Percentiles rank a stretch among this genome's conserved stretches.
phyloP scores from a whole-genome alignment of 1,139 yeast species.

The Geotrichum europaeum region DNA sequence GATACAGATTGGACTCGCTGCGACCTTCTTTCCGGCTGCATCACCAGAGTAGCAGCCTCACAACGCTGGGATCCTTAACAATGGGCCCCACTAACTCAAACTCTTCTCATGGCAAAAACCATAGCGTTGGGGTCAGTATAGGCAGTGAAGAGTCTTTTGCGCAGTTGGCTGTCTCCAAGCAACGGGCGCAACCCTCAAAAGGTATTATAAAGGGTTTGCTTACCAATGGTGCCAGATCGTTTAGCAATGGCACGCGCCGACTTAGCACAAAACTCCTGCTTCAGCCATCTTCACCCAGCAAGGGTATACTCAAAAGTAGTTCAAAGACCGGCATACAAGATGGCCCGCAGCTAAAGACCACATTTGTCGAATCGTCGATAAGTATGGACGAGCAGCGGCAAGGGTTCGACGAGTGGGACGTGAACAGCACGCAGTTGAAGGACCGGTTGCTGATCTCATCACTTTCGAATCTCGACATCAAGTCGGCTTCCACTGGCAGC shows the following conservation, averaged over 20 bases:
- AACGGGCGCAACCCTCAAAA: not conserved
- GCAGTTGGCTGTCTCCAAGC: not conserved
- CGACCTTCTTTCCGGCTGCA: not conserved
- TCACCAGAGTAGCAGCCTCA: not conserved
- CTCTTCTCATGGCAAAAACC: not conserved
- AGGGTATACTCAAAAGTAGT: not conserved
- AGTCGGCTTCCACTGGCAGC: not conserved
- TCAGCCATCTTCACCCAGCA: not conserved
- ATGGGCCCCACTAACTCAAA: not conserved
- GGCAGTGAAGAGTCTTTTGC: not conserved
- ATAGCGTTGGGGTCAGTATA: not conserved
- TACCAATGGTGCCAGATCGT: not conserved
- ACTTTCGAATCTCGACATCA: not conserved
- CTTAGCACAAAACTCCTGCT: not conserved
- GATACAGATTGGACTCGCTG: not conserved
- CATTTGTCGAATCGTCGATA: not conserved
- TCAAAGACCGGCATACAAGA: not conserved
- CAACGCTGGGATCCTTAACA: no score
- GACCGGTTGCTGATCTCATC: not conserved
- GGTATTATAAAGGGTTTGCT: not conserved
- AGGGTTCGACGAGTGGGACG: not conserved
- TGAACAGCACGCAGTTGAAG: not conserved
- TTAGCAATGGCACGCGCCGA: not conserved
- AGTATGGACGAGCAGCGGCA: not conserved
- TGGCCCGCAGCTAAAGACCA: not conserved